Base-by-base conservation (phyloP, 148 eudicot species). In the Rhododendron vialii region DNA sequence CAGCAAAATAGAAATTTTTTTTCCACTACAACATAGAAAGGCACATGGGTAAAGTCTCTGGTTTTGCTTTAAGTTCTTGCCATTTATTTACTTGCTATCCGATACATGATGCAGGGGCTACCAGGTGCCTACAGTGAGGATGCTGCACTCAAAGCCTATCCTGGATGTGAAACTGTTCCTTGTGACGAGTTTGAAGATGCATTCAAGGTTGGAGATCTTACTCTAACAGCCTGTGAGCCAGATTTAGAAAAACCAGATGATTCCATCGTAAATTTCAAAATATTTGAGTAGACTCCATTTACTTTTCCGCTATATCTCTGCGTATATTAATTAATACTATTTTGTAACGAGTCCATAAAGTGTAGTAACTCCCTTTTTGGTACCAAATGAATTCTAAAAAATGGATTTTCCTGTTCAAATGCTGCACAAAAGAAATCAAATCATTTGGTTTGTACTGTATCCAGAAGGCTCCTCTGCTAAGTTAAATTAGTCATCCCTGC, bases 71-170 rank as follows among this genome's bases (percentile, higher is more conserved):
- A 59, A 24, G 50, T 50, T 26, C 43, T 80, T 2, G 38, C 5
- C 57, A 57, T 14, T 76, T 26, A 76, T 84, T 86, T 65, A 79
- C 82, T 65, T 13, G 28, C 61, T 57, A 67, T 33, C 36, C 45
- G 28, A 43, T 84, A 63, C 76, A 73, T 75, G 20, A 73, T 85
- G 47, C 83, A 93, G 93, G 95, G 94, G 35, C 88, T 91, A 80
- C 91, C 93, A 61, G 94, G 94, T 80, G 89, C 94, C 86, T 93
- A 91, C 78, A 93, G 93, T 43, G 94, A 93, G 88, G 94, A 91
- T 87, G 94, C 94, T 75, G 92, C 94, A 51, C 85, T 91, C 15
- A 93, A 89, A 88, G 94, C 93, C 28, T 91, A 90, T 85, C 93
- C 94, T 51, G 85, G 85, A 48, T 91, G 93, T 74, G 91, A 93